Conservation (phyloP, 352 stramenopile genomes). For the Phytophthora brassicae region DNA sequence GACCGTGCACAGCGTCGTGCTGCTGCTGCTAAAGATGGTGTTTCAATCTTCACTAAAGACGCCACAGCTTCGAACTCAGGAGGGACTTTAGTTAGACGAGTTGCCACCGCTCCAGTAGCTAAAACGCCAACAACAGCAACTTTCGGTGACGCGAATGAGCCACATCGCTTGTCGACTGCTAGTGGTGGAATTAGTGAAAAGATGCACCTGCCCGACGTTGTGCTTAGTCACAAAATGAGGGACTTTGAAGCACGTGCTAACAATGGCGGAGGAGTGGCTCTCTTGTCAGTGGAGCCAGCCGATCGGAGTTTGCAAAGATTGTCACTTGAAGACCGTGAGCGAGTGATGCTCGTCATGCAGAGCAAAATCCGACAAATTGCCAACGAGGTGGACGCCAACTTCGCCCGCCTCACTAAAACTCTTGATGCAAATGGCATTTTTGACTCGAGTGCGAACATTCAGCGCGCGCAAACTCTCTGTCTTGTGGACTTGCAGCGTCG, state of each 20-base stretch:
- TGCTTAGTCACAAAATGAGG: constrained; percentile 79
- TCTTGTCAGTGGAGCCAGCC: constrained; percentile 55
- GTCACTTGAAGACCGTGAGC: constrained; percentile 69
- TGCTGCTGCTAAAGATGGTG: constrained; percentile 64
- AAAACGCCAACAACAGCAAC: constrained; percentile 1
- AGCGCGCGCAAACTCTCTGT: constrained; percentile 65
- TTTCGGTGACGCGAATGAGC: not conserved
- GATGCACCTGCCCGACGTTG: constrained; percentile 63
- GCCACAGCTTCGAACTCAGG: not conserved
- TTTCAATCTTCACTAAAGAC: constrained; percentile 61
- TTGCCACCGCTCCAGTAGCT: constrained; percentile 6
- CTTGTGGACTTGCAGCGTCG: constrained; percentile 69
- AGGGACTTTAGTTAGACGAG: constrained; percentile 7
- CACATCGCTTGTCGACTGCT: constrained; percentile 11
- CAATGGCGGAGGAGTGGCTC: constrained; percentile 26
- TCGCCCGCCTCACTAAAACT: constrained; percentile 46
- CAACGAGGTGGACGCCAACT: constrained; percentile 55
- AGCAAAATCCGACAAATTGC: constrained; percentile 67
- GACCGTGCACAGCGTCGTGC: constrained; percentile 63
- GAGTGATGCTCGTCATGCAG: constrained; percentile 74
- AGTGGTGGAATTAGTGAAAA: constrained; percentile 26
- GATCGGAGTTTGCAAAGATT: constrained; percentile 55
- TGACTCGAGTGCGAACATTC: constrained; percentile 54
- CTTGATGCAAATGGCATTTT: constrained; percentile 73
- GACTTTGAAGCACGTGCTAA: constrained; percentile 76